These are phyloP conservation scores for Neurospora hispaniola DNA, from an alignment of 495 filamentous ascomycete species.

Conservation along the genomic window DNA sequence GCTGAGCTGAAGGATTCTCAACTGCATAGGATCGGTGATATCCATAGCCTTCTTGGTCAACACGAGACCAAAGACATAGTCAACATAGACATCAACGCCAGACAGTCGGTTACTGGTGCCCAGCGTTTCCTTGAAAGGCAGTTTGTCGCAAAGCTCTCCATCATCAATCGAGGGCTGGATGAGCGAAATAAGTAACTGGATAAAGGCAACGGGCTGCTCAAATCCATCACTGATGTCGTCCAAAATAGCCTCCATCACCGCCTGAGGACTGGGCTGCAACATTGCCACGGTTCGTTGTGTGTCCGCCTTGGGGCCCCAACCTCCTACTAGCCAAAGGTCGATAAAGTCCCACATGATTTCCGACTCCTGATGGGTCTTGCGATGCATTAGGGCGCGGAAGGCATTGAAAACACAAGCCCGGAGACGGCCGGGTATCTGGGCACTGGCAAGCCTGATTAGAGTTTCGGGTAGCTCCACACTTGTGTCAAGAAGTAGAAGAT, in stretches of 20 bases:
- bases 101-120: slow-evolving; percentile 68
- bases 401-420: slow-evolving; percentile 64
- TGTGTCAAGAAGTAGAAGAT: slow-evolving; percentile 56
- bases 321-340: slow-evolving; percentile 61
- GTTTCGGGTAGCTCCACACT: slow-evolving; percentile 51
- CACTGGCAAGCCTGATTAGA: slow-evolving; percentile 58
- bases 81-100: slow-evolving; percentile 84
- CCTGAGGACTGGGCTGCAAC: slow-evolving; percentile 29
- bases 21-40: slow-evolving; percentile 48
- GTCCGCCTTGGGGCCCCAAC: slow-evolving; percentile 25
- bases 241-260: slow-evolving; percentile 42
- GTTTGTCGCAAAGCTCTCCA: slow-evolving; percentile 51
- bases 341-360: slow-evolving; percentile 57
- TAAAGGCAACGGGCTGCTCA: slow-evolving; percentile 74
- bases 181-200: slow-evolving; percentile 59
- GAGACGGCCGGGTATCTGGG: slow-evolving; percentile 59
- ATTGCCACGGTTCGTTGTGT: slow-evolving; percentile 24
- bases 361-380: slow-evolving; percentile 49
- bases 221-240: slow-evolving; percentile 57
- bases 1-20: slow-evolving; percentile 57
- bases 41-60: slow-evolving; percentile 54
- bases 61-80: slow-evolving; percentile 71
- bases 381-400: slow-evolving; percentile 54
- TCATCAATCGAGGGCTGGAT: slow-evolving; percentile 49
- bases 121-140: slow-evolving; percentile 83